Evolutionary conservation across 768 basidiomycete species (phyloP), one percentile per base, ranked within the genome.

Genomic region (Mycena belliarum): DNA sequence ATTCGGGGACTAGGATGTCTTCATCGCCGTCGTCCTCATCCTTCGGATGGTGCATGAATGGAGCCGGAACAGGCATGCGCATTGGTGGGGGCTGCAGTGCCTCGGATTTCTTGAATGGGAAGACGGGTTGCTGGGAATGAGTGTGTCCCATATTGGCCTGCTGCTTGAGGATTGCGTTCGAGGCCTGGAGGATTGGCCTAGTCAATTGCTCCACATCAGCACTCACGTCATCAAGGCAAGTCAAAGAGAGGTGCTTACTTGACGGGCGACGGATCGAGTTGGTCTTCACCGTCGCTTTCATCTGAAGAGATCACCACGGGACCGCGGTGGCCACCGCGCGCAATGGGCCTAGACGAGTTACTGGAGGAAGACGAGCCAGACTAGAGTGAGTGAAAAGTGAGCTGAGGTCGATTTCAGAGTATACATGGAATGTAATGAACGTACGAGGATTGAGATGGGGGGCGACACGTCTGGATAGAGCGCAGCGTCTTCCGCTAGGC

Each of bases 241-340:
- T 16, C 15, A 14, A n/a, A 15, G n/a, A 7, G 14, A 23, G 1
- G 10, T 10, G 33, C 49, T 45, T 38, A 60, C 57, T 58, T 51
- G 12, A 57, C 61, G 20, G 57, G 61, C 18, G 44, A 57, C 15
- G 71, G 67, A n/a, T 70, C 72, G 7, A 57, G 40, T 35, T 59
- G 55, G 46, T 63, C 61, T 21, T 62, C 59, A 3, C 28, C 29
- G 28, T 52, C 51, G 41, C 47, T 47, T 15, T 63, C 61, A 23
- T 70, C 69, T 2, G 73, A 75, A 16, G 73, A 73, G 38, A 73
- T 70, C 12, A 71, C 51, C 1, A 72, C 60, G 4, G 55, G 65
- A 16, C 58, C 59, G 3, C 50, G 24, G 37, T n/a, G 64, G 46
- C 47, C 49, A 43, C 52, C 52, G 29, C 54, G 47, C 11, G 18